Evolutionary conservation across 306 rosid species (phyloP), one percentile per base, ranked within the genome.

Genomic region (Corylus heterophylla): DNA sequence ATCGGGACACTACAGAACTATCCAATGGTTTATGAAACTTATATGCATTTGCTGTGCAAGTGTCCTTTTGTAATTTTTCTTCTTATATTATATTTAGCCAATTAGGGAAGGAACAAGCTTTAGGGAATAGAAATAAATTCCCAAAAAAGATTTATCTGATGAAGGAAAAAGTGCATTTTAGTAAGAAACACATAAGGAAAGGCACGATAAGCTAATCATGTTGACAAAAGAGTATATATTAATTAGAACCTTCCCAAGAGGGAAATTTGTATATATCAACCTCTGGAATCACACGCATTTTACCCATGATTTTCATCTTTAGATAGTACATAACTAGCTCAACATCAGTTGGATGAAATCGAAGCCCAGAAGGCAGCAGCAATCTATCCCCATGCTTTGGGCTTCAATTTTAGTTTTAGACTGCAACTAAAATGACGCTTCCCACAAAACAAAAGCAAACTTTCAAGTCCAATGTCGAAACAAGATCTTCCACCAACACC

Each of bases 331-430:
- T 63, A 7, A 90, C 77, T 61, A 94, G 84, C 54, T 22, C 25
- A 22, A 84, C 86, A 22, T 86, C 88, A 12, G 92, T 89, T 0
- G 98, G 97, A 76, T 86, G 82, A 22, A 92, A 92, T 74, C 96
- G 91, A 84, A 89, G 83, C 4, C 98, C 98, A 22, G 97, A 96
- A 75, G 86, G 49, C 73, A 7, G n/a, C 14, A 49, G 50, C 18
- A 6, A 42, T 10, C 75, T 31, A 22, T 22, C 25, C 25, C 25
- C 25, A 22, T 22, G 25, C 25, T 22, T 22, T 22, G 25, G 25
- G 0, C 25, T 22, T 22, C 25, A 0, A 22, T 22, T 22, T 22
- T 22, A 22, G 69, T 44, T 7, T 27, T 31, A 62, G 10, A 7
- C 18, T 18, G 48, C 74, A 66, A 31, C 69, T 8, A 42, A n/a